These are phyloP conservation scores for Berberis vulgaris DNA, from an alignment of 164 flowering plant genomes.

Conservation along the genomic window DNA sequence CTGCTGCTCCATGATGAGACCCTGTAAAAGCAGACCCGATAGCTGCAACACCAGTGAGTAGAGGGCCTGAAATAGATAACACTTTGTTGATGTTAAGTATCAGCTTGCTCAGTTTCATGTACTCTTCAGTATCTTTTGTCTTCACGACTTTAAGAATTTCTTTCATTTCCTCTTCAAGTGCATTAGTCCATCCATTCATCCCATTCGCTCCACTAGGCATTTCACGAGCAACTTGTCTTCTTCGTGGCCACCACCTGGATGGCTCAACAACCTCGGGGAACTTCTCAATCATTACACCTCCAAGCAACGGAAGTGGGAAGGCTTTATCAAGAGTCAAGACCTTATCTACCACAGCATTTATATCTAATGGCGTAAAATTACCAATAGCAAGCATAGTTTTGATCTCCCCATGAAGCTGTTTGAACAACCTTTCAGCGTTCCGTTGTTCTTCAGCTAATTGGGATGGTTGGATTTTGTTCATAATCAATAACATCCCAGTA, in stretches of 20 bases:
- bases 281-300: slow-evolving; percentile 39
- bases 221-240: neutral
- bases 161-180: slow-evolving; percentile 47
- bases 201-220: too few species aligned
- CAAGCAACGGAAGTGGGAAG: slow-evolving; percentile 46
- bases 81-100: slow-evolving; percentile 40
- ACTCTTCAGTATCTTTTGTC: slow-evolving; percentile 35
- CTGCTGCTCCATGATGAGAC: slow-evolving; percentile 15
- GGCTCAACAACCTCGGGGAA: slow-evolving; percentile 39
- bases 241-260: slow-evolving; percentile 36
- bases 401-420: slow-evolving; percentile 34
- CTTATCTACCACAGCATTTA: slow-evolving; percentile 29
- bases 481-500: slow-evolving; percentile 38
- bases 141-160: slow-evolving; percentile 31
- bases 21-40: slow-evolving; percentile 20
- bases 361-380: slow-evolving; percentile 25
- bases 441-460: slow-evolving; percentile 71
- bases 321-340: slow-evolving; percentile 43
- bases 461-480: slow-evolving; percentile 71
- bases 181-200: slow-evolving; percentile 37
- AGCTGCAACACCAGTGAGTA: slow-evolving; percentile 33
- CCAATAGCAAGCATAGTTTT: slow-evolving; percentile 26
- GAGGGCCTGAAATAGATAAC: slow-evolving; percentile 45
- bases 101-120: slow-evolving; percentile 26
- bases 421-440: slow-evolving; percentile 48